These are phyloP conservation scores for Bipolaris cookei DNA, from an alignment of 2,329 filamentous ascomycete genomes.

Conservation along the genomic window DNA sequence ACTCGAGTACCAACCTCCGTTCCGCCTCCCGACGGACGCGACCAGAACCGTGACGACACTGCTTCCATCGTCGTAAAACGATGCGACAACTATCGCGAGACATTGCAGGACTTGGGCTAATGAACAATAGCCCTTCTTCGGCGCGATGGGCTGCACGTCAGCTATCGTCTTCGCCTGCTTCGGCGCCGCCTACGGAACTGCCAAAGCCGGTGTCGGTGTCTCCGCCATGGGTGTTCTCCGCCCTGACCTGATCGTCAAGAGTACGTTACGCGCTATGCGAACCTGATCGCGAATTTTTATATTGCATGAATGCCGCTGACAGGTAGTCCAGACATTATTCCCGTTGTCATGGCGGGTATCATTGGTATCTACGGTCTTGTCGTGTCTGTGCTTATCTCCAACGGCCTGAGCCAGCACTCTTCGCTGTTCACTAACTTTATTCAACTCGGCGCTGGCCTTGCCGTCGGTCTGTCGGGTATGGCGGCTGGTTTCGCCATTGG, in stretches of 20 bases:
- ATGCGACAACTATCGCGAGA: slow-evolving; percentile 15
- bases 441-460: slow-evolving; percentile 60
- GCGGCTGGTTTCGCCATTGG: slow-evolving; percentile 82
- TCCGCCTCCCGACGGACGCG: slow-evolving; percentile 31
- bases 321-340: slow-evolving; percentile 80
- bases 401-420: slow-evolving; percentile 56
- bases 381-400: slow-evolving; percentile 62
- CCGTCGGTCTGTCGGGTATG: slow-evolving; percentile 81
- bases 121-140: slow-evolving; percentile 78
- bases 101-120: slow-evolving; percentile 29
- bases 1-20: slow-evolving; percentile 27
- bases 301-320: slow-evolving; percentile 17
- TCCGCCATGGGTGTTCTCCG: slow-evolving; percentile 97
- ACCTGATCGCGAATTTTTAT: neutral
- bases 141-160: slow-evolving; percentile 93
- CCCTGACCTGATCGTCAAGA: slow-evolving; percentile 99
- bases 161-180: slow-evolving; percentile 97
- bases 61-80: slow-evolving; percentile 17
- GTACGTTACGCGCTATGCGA: slow-evolving; percentile 63
- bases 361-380: slow-evolving; percentile 86
- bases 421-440: slow-evolving; percentile 61
- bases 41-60: slow-evolving; percentile 26
- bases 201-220: slow-evolving; percentile 99
- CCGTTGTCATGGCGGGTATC: slow-evolving; percentile 99
- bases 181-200: slow-evolving; percentile 96